These are phyloP conservation scores for Graphilbum ipis-grandicollis DNA, from an alignment of 2,329 filamentous ascomycete species.

Conservation along the genomic window DNA sequence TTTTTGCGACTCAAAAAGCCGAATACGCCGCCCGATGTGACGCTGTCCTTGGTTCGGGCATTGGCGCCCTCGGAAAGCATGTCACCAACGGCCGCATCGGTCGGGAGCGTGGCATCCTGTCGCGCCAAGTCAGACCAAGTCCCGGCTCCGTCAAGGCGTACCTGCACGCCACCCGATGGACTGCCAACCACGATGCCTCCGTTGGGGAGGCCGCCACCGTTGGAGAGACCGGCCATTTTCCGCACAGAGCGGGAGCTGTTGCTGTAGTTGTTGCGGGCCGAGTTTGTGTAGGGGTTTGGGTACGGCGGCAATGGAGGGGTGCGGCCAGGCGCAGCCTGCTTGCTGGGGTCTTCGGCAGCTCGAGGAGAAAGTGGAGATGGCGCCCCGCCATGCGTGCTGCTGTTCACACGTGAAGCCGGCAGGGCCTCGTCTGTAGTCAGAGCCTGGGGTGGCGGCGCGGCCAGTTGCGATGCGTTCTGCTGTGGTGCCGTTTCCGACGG, in stretches of 20 bases:
- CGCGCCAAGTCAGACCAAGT: slow-evolving; percentile 86
- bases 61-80: slow-evolving; percentile 29
- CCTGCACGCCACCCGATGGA: slow-evolving; percentile 71
- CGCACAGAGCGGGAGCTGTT: no score
- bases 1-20: slow-evolving; percentile 82
- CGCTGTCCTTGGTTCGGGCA: slow-evolving; percentile 31
- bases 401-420: slow-evolving; percentile 18
- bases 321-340: no score
- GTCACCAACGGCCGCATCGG: slow-evolving; percentile 39
- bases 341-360: no score
- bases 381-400: slow-evolving; percentile 3
- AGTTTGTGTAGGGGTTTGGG: slow-evolving; percentile 25
- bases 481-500: no score
- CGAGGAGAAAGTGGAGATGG: no score
- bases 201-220: slow-evolving; percentile 25
- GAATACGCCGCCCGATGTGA: slow-evolving; percentile 58
- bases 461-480: no score
- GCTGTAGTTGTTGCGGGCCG: slow-evolving; percentile 7
- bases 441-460: no score
- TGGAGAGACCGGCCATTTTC: slow-evolving; percentile 1
- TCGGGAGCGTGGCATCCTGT: slow-evolving; percentile 58
- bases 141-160: slow-evolving; percentile 74
- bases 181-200: slow-evolving; percentile 55
- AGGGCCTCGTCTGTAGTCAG: slow-evolving; percentile 33
- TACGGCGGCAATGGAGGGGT: slow-evolving; percentile 26